phyloP scores from a whole-genome alignment of 1,139 yeast species.

The Kodamaea alishanica region DNA sequence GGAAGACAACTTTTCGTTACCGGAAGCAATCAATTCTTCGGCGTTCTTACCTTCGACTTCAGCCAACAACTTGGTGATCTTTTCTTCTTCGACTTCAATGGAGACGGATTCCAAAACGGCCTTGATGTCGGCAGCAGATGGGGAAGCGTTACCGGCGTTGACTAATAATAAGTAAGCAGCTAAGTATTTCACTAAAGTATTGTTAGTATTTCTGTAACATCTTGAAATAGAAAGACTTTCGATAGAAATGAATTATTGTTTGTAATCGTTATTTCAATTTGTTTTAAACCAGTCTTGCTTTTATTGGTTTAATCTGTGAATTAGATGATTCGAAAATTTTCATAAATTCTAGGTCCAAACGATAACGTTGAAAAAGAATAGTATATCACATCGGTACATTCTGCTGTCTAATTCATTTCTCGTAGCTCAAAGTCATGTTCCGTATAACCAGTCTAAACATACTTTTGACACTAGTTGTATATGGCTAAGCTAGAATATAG shows the following conservation, averaged over 20 bases:
- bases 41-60: slow-evolving; percentile 94
- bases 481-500: slow-evolving; percentile 1
- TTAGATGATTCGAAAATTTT: too few relatives aligned
- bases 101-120: slow-evolving; percentile 89
- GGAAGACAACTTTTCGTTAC: slow-evolving; percentile 91
- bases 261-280: too few relatives aligned
- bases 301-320: too few relatives aligned
- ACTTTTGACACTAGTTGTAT: slow-evolving; percentile 9
- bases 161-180: slow-evolving; percentile 68
- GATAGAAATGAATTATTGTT: too few relatives aligned
- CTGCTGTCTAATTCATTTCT: too few relatives aligned
- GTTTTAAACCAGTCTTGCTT: too few relatives aligned
- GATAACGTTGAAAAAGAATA: too few relatives aligned
- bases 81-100: slow-evolving; percentile 90
- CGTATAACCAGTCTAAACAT: slow-evolving; percentile 2
- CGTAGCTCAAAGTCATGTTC: too few relatives aligned
- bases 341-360: too few relatives aligned
- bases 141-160: slow-evolving; percentile 68
- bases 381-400: too few relatives aligned
- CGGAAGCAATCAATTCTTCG: slow-evolving; percentile 92
- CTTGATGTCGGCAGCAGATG: slow-evolving; percentile 91
- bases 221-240: too few relatives aligned
- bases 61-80: slow-evolving; percentile 76
- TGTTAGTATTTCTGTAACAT: slow-evolving; percentile 13
- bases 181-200: slow-evolving; percentile 52